phyloP scores from a whole-genome alignment of 306 rosid species.

The Prunus mume region DNA sequence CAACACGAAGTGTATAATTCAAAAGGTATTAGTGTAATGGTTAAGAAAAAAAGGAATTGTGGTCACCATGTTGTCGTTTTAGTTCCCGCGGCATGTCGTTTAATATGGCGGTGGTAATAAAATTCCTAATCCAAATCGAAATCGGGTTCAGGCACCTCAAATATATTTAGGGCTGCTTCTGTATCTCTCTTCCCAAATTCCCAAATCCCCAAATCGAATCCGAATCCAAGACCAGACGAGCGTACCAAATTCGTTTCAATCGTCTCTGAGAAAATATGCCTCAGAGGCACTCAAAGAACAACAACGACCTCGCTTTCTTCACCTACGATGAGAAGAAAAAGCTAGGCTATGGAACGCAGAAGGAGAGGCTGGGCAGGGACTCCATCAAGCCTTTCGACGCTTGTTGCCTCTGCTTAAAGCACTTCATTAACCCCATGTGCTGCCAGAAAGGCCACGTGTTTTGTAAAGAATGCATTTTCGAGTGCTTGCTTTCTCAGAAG shows the following conservation, averaged over 20 bases:
- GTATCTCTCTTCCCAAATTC: background rate
- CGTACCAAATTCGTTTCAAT: background rate
- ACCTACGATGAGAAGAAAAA: conserved; percentile 94
- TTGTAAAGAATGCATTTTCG: conserved; percentile 88
- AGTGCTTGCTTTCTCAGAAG: conserved; percentile 89
- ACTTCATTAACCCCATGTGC: conserved; percentile 79
- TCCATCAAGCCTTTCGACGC: conserved; percentile 97
- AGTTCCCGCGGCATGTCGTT: background rate
- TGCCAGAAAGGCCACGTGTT: conserved; percentile 90
- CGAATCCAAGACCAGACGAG: background rate
- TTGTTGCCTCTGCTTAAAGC: conserved; percentile 89
- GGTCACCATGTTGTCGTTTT: no score
- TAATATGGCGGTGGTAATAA: background rate
- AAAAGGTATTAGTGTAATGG: no score
- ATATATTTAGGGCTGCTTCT: background rate
- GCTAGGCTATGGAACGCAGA: conserved; percentile 94
- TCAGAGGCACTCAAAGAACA: conserved; percentile 98
- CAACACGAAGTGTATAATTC: no score
- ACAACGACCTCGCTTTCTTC: conserved; percentile 98
- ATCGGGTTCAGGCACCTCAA: background rate
- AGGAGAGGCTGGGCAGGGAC: conserved; percentile 85
- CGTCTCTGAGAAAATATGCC: conserved; percentile 48
- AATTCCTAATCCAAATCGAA: background rate
- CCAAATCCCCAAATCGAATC: background rate
- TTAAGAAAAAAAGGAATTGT: no score